Percentiles rank a stretch among this genome's conserved stretches.
These are phyloP conservation scores for Yarrowia phangngaensis DNA, from an alignment of 805 yeast genomes.

Conservation along the genomic window DNA sequence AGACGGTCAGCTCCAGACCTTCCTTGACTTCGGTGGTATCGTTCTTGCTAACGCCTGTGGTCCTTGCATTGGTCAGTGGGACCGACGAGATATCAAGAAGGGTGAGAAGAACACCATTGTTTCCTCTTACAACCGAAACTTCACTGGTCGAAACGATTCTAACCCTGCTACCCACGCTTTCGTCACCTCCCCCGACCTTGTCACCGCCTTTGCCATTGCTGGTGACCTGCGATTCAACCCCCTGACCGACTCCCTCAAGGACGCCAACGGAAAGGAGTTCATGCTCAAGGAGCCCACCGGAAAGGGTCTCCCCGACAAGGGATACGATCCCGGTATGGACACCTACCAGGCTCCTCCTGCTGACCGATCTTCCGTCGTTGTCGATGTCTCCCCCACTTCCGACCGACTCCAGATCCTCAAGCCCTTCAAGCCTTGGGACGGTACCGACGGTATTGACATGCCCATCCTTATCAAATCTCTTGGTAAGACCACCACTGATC, in stretches of 20 bases:
- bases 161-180: slow-evolving; percentile 96
- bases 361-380: slow-evolving; percentile 71
- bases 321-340: slow-evolving; percentile 90
- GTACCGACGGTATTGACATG: slow-evolving; percentile 82
- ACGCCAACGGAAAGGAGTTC: slow-evolving; percentile 86
- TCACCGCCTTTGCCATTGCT: slow-evolving; percentile 90
- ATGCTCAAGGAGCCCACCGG: slow-evolving; percentile 83
- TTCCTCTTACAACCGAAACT: slow-evolving; percentile 96
- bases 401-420: slow-evolving; percentile 93
- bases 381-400: slow-evolving; percentile 78
- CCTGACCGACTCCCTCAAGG: slow-evolving; percentile 80
- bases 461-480: slow-evolving; percentile 94
- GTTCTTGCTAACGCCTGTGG: slow-evolving; percentile 98
- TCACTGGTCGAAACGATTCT: slow-evolving; percentile 97
- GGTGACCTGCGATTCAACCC: slow-evolving; percentile 98
- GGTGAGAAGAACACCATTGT: slow-evolving; percentile 96
- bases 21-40: slow-evolving; percentile 86
- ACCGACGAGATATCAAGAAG: slow-evolving; percentile 85
- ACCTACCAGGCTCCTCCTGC: slow-evolving; percentile 97
- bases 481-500: slow-evolving; percentile 99
- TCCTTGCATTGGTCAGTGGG: slow-evolving; percentile 99
- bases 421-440: slow-evolving; percentile 96
- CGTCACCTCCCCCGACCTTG: slow-evolving; percentile 95
- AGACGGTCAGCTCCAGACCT: slow-evolving; percentile 86
- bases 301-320: slow-evolving; percentile 81